Evolutionary conservation across 1,284 basidiomycete species (phyloP), one percentile per base, ranked within the genome.

Genomic region (Trametes hirsuta): DNA sequence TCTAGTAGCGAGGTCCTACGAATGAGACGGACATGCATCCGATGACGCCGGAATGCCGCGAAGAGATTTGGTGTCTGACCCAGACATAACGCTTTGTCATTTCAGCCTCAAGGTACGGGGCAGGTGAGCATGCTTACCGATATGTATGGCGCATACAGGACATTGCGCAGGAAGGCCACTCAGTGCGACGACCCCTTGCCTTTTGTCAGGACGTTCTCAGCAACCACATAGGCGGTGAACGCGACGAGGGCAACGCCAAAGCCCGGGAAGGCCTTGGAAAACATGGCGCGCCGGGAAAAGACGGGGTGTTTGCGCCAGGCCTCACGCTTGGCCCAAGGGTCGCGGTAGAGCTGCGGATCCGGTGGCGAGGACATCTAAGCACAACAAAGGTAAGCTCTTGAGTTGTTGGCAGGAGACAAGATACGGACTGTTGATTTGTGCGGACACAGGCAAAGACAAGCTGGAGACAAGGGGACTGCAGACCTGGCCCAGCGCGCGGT

Each of bases 311-410:
- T 95, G 70, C 95, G 84, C 95, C 95, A 98, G 53, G 94, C 93
- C 73, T 98, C 95, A 63, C 89, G 82, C 78, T 93, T 94, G 22
- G 93, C 93, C 95, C 95, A 97, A 54, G 95, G 94, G 75, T 98
- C 95, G 75, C 93, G 87, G 74, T 89, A 96, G 56, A 94, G 77
- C 45, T 89, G 90, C 49, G 80, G 80, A 65, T 66, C 66, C 25
- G 59, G 64, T 24, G 65, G 67, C 42, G 82, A 82, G 42, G 83
- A 69, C 86, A 88, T 89, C 66, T 74, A 55, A 47, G 41, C 5
- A 51, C 10, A n/a, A 46, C 18, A 10, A 9, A 15, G 11, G 49
- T 62, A 49, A 66, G 61, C 45, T 48, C 54, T 49, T 47, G 47
- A 48, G 56, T 22, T 44, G 55, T 11, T 9, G 39, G 45, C 18